These are phyloP conservation scores for Fraxinus floribunda DNA, from an alignment of 305 asterid species.

Conservation along the genomic window DNA sequence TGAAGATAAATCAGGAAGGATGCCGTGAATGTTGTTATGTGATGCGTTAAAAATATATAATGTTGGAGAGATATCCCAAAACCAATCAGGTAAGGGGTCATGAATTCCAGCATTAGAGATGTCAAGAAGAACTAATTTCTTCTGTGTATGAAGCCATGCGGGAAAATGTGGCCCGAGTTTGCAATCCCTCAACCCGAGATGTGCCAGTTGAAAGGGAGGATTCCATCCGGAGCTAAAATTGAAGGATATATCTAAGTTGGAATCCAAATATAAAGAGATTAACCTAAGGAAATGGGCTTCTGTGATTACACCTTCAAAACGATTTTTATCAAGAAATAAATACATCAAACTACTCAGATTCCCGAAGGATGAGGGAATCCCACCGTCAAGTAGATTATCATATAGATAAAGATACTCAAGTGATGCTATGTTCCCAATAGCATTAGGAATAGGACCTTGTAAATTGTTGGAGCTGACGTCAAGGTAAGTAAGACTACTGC, in stretches of 20 bases:
- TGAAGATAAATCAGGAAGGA: conserved; percentile 13
- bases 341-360: background rate
- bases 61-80: conserved; percentile 10
- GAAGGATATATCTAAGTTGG: conserved; percentile 13
- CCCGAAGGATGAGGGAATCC: conserved; percentile 21
- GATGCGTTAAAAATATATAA: conserved; percentile 18
- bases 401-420: background rate
- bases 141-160: conserved; percentile 26
- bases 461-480: background rate
- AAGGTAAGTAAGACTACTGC: background rate
- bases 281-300: conserved; percentile 13
- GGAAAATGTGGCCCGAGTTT: conserved; percentile 34
- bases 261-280: background rate
- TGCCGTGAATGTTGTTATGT: conserved; percentile 21
- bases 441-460: background rate
- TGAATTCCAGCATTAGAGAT: conserved; percentile 24
- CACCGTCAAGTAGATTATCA: background rate
- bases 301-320: conserved; percentile 14
- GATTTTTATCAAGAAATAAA: background rate
- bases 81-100: conserved; percentile 36
- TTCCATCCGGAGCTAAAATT: conserved; percentile 15
- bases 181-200: background rate
- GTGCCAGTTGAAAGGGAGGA: conserved; percentile 18
- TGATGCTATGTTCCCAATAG: background rate
- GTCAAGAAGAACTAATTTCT: background rate